These are phyloP conservation scores for Austroboletus festivus DNA, from an alignment of 768 basidiomycete species.

Conservation along the genomic window DNA sequence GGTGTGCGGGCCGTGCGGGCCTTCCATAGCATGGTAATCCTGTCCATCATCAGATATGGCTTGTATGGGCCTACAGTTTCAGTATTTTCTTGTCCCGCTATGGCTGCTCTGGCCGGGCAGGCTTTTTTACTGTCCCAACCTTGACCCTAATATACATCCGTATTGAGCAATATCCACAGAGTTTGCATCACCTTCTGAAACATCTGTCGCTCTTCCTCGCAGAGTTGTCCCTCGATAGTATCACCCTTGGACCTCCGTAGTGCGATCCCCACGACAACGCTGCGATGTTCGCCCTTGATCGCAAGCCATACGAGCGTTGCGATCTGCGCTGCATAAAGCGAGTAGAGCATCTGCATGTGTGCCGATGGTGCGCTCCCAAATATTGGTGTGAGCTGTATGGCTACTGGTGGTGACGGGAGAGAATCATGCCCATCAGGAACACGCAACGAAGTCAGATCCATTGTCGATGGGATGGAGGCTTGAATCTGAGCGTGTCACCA, in stretches of 20 bases:
- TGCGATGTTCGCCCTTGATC: conserved; percentile 45
- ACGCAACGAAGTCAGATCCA: conserved; percentile 43
- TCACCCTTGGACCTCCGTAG: conserved; percentile 40
- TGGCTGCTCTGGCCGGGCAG: conserved; percentile 52
- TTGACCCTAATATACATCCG: conserved; percentile 23
- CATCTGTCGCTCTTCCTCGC: conserved; percentile 39
- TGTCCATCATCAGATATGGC: conserved; percentile 52
- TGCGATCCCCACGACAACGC: conserved; percentile 75
- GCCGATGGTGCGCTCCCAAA: conserved; percentile 73
- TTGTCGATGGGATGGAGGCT: conserved; percentile 67
- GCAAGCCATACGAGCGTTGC: conserved; percentile 79
- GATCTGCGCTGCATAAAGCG: conserved; percentile 82
- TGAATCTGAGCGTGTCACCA: conserved; percentile 57
- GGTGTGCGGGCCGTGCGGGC: conserved; percentile 51
- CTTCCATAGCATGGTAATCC: conserved; percentile 70
- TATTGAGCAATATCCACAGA: conserved; percentile 39
- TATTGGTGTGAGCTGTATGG: conserved; percentile 72
- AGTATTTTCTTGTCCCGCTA: conserved; percentile 71
- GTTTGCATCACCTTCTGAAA: conserved; percentile 53
- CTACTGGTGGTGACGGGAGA: conserved; percentile 62
- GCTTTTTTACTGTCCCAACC: conserved; percentile 32
- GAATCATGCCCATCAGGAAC: conserved; percentile 29
- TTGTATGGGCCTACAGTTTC: conserved; percentile 70
- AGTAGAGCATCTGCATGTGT: conserved; percentile 67
- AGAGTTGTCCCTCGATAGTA: conserved; percentile 25